Evolutionary conservation across 225 moss, liverwort and hornwort species (phyloP).

Genomic region (Antitrichia curtipendula): DNA sequence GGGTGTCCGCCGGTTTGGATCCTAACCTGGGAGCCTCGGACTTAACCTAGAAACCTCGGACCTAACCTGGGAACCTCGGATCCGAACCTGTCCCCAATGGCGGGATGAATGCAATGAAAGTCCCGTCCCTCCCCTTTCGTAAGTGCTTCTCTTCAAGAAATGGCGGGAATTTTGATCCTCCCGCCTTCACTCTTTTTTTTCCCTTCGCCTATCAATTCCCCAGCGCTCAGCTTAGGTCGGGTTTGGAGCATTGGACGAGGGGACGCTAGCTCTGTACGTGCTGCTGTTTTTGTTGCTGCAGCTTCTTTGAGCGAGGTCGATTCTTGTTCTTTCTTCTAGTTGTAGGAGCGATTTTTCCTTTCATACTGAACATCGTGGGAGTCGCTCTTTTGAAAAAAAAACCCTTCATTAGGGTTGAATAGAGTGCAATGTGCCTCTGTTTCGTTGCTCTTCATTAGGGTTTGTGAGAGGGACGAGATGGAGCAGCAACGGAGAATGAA

Average conservation of each 20-base stretch:
- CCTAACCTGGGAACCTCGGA: too few relatives aligned
- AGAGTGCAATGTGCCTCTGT: background rate
- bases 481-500: slow-evolving; percentile 79
- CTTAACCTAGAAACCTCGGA: too few relatives aligned
- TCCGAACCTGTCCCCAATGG: too few relatives aligned
- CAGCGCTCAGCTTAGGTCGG: background rate
- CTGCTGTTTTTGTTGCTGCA: too few relatives aligned
- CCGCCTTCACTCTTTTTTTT: too few relatives aligned
- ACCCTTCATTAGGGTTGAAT: background rate
- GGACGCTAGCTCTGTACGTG: too few relatives aligned
- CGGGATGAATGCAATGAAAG: too few relatives aligned
- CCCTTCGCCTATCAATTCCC: too few relatives aligned
- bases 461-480: slow-evolving; percentile 5
- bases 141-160: background rate
- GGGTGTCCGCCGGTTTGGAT: too few relatives aligned
- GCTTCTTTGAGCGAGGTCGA: background rate
- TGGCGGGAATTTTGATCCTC: background rate
- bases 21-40: too few relatives aligned
- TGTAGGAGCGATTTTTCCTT: background rate
- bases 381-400: background rate
- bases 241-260: background rate
- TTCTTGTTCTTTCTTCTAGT: background rate
- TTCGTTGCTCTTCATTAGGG: background rate
- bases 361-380: background rate
- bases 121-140: background rate